Conservation (phyloP, 805 yeast species). For the Barnettozyma wickerhamii region DNA sequence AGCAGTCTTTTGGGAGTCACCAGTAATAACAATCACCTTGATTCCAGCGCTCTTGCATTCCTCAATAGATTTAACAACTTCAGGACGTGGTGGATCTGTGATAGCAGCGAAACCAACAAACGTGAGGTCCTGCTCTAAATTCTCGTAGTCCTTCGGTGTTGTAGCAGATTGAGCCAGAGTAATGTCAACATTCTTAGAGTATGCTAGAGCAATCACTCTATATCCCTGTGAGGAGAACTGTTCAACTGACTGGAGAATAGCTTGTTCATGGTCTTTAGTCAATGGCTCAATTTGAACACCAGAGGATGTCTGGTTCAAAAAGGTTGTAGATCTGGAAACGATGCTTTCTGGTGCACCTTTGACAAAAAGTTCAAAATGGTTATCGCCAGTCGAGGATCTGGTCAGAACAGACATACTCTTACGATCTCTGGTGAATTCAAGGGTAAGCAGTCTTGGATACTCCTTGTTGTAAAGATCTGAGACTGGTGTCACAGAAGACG, state of each 20-base stretch:
- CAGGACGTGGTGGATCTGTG: conserved; percentile 42
- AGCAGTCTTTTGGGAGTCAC: conserved; percentile 52
- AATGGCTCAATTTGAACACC: conserved; percentile 20
- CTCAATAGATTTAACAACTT: conserved; percentile 30
- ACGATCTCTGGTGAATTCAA: conserved; percentile 44
- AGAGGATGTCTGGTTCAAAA: conserved; percentile 29
- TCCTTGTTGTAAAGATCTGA: conserved; percentile 22
- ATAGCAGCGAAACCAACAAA: conserved; percentile 40
- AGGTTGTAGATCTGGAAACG: conserved; percentile 36
- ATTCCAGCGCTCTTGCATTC: conserved; percentile 39
- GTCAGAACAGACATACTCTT: conserved; percentile 52
- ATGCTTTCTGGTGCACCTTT: conserved; percentile 56
- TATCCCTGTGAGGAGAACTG: conserved; percentile 33
- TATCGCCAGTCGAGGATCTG: conserved; percentile 18
- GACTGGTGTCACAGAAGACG: conserved; percentile 28
- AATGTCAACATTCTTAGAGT: conserved; percentile 32
- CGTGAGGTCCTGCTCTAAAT: conserved; percentile 24
- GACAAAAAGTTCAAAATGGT: conserved; percentile 31
- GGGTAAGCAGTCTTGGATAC: conserved; percentile 32
- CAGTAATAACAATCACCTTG: conserved; percentile 43
- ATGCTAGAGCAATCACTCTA: conserved; percentile 30
- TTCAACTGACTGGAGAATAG: conserved; percentile 33
- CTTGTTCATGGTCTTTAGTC: conserved; percentile 29
- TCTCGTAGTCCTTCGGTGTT: conserved; percentile 35
- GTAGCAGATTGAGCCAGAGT: conserved; percentile 25